These are phyloP conservation scores for Hippophae tibetana DNA, from an alignment of 306 rosid genomes.

Conservation along the genomic window DNA sequence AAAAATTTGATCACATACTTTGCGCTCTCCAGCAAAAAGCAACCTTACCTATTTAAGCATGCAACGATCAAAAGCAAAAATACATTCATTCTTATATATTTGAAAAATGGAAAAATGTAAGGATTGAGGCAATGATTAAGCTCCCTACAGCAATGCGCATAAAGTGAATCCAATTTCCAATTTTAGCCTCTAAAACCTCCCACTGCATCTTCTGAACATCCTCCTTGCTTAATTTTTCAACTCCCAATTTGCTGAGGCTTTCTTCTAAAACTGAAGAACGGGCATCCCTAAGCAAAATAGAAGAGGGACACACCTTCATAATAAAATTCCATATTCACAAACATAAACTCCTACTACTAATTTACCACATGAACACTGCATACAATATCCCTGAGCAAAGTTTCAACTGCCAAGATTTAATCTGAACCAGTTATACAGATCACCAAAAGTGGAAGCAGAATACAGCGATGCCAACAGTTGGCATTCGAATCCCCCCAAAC, in stretches of 20 bases:
- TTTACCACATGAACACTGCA: background rate
- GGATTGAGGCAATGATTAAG: constrained; percentile 9
- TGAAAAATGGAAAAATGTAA: too few species aligned
- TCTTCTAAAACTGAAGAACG: constrained; percentile 84
- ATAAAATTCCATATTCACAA: background rate
- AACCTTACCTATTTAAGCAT: constrained; percentile 66
- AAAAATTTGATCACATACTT: constrained; percentile 83
- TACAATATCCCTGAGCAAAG: background rate
- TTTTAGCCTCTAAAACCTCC: constrained; percentile 98
- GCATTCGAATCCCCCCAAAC: too few species aligned
- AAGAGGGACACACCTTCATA: constrained; percentile 1
- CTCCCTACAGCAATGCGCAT: constrained; percentile 92
- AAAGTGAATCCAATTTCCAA: constrained; percentile 97
- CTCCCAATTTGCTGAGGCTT: constrained; percentile 84
- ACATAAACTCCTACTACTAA: background rate
- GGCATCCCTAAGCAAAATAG: constrained; percentile 48
- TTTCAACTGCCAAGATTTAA: background rate
- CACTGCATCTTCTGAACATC: constrained; percentile 95
- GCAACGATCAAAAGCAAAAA: constrained; percentile 11
- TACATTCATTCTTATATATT: background rate
- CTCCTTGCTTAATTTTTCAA: constrained; percentile 90
- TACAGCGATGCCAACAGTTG: too few species aligned
- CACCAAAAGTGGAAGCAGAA: too few species aligned
- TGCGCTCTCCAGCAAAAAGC: constrained; percentile 88
- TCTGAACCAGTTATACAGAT: too few species aligned